Base-by-base conservation (phyloP, 2,329 filamentous ascomycete genomes). In the Colletotrichum orchidophilum region DNA sequence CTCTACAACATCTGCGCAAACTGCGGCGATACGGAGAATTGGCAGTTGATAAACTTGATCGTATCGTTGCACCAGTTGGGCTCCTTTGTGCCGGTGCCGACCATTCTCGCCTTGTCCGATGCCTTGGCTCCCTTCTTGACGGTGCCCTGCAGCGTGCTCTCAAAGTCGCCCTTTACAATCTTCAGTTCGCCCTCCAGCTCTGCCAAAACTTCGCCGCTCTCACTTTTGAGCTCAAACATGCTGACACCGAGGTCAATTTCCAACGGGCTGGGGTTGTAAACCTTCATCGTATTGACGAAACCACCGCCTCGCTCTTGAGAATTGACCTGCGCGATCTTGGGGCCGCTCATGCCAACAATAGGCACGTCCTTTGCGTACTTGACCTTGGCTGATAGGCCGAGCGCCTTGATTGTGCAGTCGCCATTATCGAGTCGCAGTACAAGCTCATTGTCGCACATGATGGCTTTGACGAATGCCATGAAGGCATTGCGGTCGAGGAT, bases 171-270 rank as follows among this genome's bases (percentile, higher is more conserved):
- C 33, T 72, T 73, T 46, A 74, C 72, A 29, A 81, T 78, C 35
- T 73, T 75, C 59, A 82, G 54, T 3, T 75, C 66, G 2, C 79
- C 81, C 61, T 73, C 76, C 50, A 82, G 62, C 54, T 74, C 70
- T 33, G 77, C 78, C 39, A 81, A 49, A 9, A 72, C 66, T 46
- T 77, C 71, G n/a, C 75, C 75, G 24, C 73, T 70, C 27, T 73
- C 71, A 46, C 77, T 78, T 49, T 75, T 74, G 27, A 82, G 73
- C 68, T 80, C 78, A 31, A 82, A 82, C 21, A 74, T 65, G 63
- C 77, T 78, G 18, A 66, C 50, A 2, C 78, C 80, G 61, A 78
- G 74, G 31, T 79, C 75, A 6, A 82, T 75, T 68, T 80, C 79
- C 35, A 81, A 74, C 4, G 77, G 75, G 21, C 79, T 79, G 12